Evolutionary conservation across 352 stramenopile species (phyloP), one percentile per base, ranked within the genome.

Genomic region (Globisporangium lucens): DNA sequence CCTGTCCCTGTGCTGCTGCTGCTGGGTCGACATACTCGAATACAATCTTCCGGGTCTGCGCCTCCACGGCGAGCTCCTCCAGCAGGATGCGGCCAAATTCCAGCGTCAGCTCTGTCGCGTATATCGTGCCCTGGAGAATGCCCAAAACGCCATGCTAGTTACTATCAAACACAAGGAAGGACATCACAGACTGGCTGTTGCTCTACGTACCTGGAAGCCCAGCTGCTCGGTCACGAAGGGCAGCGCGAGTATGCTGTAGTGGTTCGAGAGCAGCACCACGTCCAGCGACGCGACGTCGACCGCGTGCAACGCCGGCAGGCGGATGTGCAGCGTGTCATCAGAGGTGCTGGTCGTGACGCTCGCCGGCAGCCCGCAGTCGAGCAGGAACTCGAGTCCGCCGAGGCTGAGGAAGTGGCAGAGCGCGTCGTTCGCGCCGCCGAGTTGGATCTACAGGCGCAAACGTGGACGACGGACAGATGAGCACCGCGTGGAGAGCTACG

Each of bases 331-430:
- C 35, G 66, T 6, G 27, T 2, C n/a, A 20, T 52, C 22, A 51
- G 30, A 52, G 72, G 59, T 73, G 65, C 24, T 52, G 67, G 43
- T 29, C 38, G 41, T 59, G 13, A 59, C 35, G 56, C 22, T 55
- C 20, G 53, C 49, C 30, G 55, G 73, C 33, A 93, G 46, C 17
- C 84, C 85, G 61, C 83, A 94, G 75, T 96, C 88, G 56, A 96
- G 75, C 61, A 96, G 76, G 56, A 96, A 68, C 62, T 96, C 83
- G 58, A 82, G 91, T 57, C 88, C 88, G 61, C 81, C 85, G 29
- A 94, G 76, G 66, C 81, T 89, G 52, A 94, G 63, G 70, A 96
- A 96, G 59, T 92, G 83, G 66, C 85, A 93, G 0, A 93, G 73
- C 36, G 77, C 83, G 68, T 90, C 80, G 58, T 90, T 87, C 3